Evolutionary conservation across 768 basidiomycete genomes (phyloP).

Genomic region (Sporobolomyces pararoseus): DNA sequence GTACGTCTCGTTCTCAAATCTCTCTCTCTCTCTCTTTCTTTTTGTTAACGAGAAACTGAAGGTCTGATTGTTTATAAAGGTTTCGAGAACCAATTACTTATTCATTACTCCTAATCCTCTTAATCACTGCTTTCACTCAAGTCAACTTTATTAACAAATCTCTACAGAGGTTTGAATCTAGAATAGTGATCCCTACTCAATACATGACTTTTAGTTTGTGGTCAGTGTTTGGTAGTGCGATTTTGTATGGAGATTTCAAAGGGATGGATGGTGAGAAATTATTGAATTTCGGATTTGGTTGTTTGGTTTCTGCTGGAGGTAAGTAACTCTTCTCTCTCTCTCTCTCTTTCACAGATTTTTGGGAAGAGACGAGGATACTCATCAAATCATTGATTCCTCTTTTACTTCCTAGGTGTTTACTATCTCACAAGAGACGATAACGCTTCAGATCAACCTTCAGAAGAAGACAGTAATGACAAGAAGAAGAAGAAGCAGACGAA

Average conservation of each 20-base stretch:
- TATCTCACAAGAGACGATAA: conserved; percentile 26
- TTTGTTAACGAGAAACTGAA: not conserved
- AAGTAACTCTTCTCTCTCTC: not conserved
- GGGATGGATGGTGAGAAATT: not conserved
- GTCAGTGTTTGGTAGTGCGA: conserved; percentile 84
- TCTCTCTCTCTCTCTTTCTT: not conserved
- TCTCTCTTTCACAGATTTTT: no score
- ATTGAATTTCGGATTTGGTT: conserved; percentile 35
- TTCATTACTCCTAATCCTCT: conserved; percentile 65
- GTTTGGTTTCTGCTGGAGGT: conserved; percentile 16
- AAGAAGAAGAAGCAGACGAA: no score
- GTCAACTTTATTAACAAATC: conserved; percentile 49
- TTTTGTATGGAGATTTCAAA: conserved; percentile 90
- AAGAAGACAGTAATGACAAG: no score
- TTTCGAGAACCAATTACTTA: conserved; percentile 80
- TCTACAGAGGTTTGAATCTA: conserved; percentile 86
- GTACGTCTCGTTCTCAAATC: conserved; percentile 48
- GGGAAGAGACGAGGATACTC: no score
- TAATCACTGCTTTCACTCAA: conserved; percentile 48
- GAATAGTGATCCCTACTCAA: conserved; percentile 90
- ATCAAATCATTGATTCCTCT: not conserved
- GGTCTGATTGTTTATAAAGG: not conserved
- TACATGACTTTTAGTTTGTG: conserved; percentile 92
- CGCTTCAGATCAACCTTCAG: no score
- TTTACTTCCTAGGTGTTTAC: conserved; percentile 33